Percentiles rank a stretch among this genome's conserved stretches.
Conservation (phyloP, 495 filamentous ascomycete genomes). For the Podospora sp. region DNA sequence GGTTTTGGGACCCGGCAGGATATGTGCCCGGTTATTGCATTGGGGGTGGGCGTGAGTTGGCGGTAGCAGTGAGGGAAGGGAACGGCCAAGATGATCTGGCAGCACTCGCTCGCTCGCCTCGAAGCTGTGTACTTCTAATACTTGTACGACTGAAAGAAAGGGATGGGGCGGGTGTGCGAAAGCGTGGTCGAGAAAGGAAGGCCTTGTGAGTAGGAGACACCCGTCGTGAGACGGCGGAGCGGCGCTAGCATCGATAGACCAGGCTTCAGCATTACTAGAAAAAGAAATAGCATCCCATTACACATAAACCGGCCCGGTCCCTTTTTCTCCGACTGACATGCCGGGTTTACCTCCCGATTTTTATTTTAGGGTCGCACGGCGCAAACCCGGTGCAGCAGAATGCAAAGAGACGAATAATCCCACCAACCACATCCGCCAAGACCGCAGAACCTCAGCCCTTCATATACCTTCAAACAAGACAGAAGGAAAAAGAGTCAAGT, state of each 20-base stretch:
- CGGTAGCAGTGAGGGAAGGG: neutral
- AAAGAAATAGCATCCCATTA: neutral
- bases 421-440: neutral
- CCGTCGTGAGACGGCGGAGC: neutral
- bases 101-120: neutral
- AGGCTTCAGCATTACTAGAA: neutral
- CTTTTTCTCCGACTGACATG: neutral
- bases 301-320: neutral
- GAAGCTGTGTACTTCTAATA: slow-evolving; percentile 1
- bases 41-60: slow-evolving; percentile 8
- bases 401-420: neutral
- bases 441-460: neutral
- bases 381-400: too few species aligned
- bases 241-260: neutral
- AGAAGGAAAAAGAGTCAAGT: neutral
- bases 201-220: too few species aligned
- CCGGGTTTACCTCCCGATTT: neutral
- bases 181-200: too few species aligned
- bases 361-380: neutral
- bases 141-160: neutral
- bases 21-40: slow-evolving; percentile 14
- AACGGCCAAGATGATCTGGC: neutral
- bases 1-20: slow-evolving; percentile 17
- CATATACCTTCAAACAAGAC: neutral
- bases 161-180: neutral